Percentiles rank a stretch among this genome's conserved stretches.
Evolutionary conservation across 768 basidiomycete species (phyloP).

Genomic region (Fomitopsis serialis): DNA sequence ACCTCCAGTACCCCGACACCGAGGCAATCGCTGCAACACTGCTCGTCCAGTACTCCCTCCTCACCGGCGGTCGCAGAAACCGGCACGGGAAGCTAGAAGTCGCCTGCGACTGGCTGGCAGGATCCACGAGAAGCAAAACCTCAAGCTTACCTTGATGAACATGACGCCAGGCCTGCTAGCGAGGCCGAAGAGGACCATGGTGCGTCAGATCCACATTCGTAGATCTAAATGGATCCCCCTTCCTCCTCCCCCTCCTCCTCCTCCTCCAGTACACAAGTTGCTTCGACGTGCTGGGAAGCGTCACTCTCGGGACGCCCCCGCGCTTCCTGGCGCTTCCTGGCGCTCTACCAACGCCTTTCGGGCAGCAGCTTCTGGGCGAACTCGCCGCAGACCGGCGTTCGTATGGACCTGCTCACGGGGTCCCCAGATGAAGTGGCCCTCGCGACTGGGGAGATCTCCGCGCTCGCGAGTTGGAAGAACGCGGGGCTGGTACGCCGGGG

Average conservation of each 20-base stretch:
- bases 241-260: too few species aligned
- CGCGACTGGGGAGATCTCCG: constrained; percentile 66
- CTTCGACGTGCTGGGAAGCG: constrained; percentile 70
- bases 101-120: constrained; percentile 74
- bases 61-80: constrained; percentile 61
- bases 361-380: constrained; percentile 41
- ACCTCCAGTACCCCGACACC: constrained; percentile 51
- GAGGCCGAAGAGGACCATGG: constrained; percentile 71
- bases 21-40: constrained; percentile 79
- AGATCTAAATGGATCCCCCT: too few species aligned
- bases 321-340: constrained; percentile 60
- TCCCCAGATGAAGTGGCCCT: constrained; percentile 78
- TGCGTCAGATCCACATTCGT: constrained; percentile 20
- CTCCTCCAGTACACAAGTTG: constrained; percentile 29
- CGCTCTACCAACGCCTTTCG: constrained; percentile 63
- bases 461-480: constrained; percentile 70
- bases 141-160: constrained; percentile 48
- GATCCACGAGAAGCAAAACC: constrained; percentile 58
- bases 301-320: constrained; percentile 56
- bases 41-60: constrained; percentile 66
- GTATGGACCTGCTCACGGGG: constrained; percentile 66
- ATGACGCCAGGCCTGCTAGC: constrained; percentile 47
- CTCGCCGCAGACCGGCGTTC: constrained; percentile 38
- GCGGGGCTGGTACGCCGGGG: constrained; percentile 58
- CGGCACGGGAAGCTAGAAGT: constrained; percentile 70